Base-by-base conservation (phyloP, 2,329 filamentous ascomycete species). In the Penicillium sp. region DNA sequence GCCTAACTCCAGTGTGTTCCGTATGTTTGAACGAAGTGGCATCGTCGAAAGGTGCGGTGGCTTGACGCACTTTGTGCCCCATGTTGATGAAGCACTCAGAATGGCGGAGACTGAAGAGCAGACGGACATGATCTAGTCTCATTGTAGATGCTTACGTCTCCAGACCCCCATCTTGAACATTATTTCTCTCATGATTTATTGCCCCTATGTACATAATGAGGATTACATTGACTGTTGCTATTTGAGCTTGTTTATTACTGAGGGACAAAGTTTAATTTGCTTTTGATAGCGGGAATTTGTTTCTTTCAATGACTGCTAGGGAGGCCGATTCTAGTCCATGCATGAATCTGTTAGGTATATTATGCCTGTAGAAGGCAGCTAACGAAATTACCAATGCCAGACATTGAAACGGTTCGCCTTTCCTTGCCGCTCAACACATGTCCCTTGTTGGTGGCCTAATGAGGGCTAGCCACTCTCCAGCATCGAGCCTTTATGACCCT, bases 1-100 rank as follows among this genome's bases (percentile, higher is more conserved):
- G 7, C 71, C 76, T 23, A 72, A 74, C 15, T 78, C 74, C 51
- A 74, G 80, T 2, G 87, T 95, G 0, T 93, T 88, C 79, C 74
- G 79, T 44, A 77, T 91, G 46, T 90, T 97, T 75, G 78, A 85
- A 48, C 80, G 83, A 47, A 91, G 89, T 61, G 93, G 94, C 3
- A 97, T 99, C 59, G 83, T 97, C 1, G 89, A 90, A 1, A 78
- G 89, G 46, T 89, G 88, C 51, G 93, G 93, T 2, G 93, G 92
- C 0, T 79, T 83, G 66, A 71, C 79, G 1, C 86, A 94, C 62
- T 96, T 97, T 71, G 88, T 96, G 7, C 80, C 83, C 20, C 87
- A 89, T 59, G 91, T 97, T 1, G 86, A 91, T 45, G 89, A 96
- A 68, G 94, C 94, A 2, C 72, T 99, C 61, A 82, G 86, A 46